Conservation (phyloP, 2,329 filamentous ascomycete genomes). For the Colletotrichum echinochloae region DNA sequence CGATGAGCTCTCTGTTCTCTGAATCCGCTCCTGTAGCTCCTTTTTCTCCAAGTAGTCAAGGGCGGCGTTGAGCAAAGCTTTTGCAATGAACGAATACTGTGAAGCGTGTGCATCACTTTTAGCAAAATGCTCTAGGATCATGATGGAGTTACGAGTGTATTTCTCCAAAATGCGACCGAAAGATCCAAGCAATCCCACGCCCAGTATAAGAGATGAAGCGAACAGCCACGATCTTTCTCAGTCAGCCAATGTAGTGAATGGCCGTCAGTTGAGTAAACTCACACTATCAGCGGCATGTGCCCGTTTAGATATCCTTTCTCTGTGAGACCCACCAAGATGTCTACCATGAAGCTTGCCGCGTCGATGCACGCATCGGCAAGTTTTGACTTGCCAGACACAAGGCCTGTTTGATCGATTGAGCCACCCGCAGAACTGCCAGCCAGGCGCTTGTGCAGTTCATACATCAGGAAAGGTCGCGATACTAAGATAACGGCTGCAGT, state of each 20-base stretch:
- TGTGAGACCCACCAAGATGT: slow-evolving; percentile 59
- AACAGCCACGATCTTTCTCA: slow-evolving; percentile 63
- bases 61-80: slow-evolving; percentile 61
- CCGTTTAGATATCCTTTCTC: slow-evolving; percentile 56
- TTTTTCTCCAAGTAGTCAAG: slow-evolving; percentile 60
- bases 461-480: slow-evolving; percentile 67
- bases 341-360: slow-evolving; percentile 65
- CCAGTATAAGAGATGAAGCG: slow-evolving; percentile 64
- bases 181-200: slow-evolving; percentile 62
- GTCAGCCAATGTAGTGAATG: neutral
- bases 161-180: slow-evolving; percentile 66
- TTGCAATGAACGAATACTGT: slow-evolving; percentile 66
- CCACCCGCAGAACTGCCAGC: slow-evolving; percentile 48
- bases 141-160: slow-evolving; percentile 60
- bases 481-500: slow-evolving; percentile 64
- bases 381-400: slow-evolving; percentile 59
- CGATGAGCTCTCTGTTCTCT: slow-evolving; percentile 63
- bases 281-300: slow-evolving; percentile 63
- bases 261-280: slow-evolving; percentile 44
- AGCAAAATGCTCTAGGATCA: slow-evolving; percentile 62
- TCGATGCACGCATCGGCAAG: slow-evolving; percentile 68
- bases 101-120: slow-evolving; percentile 61
- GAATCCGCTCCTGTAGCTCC: slow-evolving; percentile 59
- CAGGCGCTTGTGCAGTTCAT: slow-evolving; percentile 62
- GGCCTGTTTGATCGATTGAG: neutral